Conservation (phyloP, 2,329 filamentous ascomycete species). For the Aspergillus transmontanensis region DNA sequence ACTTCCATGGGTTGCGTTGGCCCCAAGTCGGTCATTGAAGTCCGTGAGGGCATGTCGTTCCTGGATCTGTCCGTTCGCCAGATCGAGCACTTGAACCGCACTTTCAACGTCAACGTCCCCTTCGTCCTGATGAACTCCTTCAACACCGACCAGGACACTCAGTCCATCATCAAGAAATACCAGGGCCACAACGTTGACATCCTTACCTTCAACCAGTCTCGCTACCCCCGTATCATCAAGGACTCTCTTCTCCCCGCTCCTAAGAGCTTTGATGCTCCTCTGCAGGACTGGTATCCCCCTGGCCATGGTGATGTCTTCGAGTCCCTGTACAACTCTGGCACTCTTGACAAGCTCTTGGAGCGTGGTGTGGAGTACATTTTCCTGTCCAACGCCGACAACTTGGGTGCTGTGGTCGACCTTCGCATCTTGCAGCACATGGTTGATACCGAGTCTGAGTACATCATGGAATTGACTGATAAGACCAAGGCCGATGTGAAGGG, state of each 20-base stretch:
- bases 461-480: conserved; percentile 99
- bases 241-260: conserved; percentile 95
- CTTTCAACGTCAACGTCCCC: conserved; percentile 93
- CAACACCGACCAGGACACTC: conserved; percentile 98
- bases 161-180: conserved; percentile 99
- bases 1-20: conserved; percentile 99
- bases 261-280: conserved; percentile 82
- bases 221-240: conserved; percentile 97
- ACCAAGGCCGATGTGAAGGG: conserved; percentile 99
- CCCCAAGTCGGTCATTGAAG: conserved; percentile 98
- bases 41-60: conserved; percentile 99
- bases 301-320: conserved; percentile 99
- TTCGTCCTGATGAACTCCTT: conserved; percentile 99
- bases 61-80: conserved; percentile 97
- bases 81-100: conserved; percentile 98
- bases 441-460: conserved; percentile 94
- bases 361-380: conserved; percentile 97
- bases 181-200: conserved; percentile 99
- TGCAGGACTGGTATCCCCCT: conserved; percentile 97
- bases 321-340: conserved; percentile 98
- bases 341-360: conserved; percentile 92
- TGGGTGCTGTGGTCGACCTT: conserved; percentile 95
- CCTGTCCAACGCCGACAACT: conserved; percentile 98
- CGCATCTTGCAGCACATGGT: conserved; percentile 99
- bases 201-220: conserved; percentile 98